Base-by-base conservation (phyloP, 768 basidiomycete species). In the Boletus rex-veris region DNA sequence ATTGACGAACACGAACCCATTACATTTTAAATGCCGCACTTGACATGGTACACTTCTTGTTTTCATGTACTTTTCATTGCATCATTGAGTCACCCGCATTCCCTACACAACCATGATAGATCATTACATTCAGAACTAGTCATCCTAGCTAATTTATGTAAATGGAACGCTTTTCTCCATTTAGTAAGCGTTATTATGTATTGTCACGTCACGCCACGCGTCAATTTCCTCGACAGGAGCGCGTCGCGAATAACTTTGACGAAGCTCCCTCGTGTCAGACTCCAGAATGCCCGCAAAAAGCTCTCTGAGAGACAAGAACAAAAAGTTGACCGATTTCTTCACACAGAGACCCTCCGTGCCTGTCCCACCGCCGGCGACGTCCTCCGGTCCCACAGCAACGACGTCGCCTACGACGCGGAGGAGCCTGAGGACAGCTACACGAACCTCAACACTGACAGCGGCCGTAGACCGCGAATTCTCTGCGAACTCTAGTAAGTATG, bases 251-350 rank as follows among this genome's bases (percentile, higher is more conserved):
- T 19, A 21, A 1, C 26, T 15, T 15, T 18, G n/a, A 19, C 33
- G 15, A 6, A 41, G 28, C 28, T 28, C 40, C 38, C 28, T 48
- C 33, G 15, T 43, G 48, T 43, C 26, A 24, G 40, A 40, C 26
- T 24, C 43, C 38, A 52, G 48, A 45, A 65, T 74, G 67, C 54
- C 55, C 38, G 10, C 54, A 38, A 54, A 58, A 65, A 48, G 54
- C 7, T 28, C 53, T 0, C 18, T 21, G 45, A 58, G 55, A 53
- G 45, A 57, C 46, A 56, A 55, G 24, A 64, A 63, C 55, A 63
- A 53, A 37, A 73, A 55, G 26, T 49, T 83, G 24, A 79, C 78
- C 7, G 74, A 79, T 37, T 83, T 78, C 59, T 82, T 82, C 52
- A 28, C 65, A 36, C 74, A 71, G 39, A 73, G 58, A 59, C 54